Evolutionary conservation across 2,329 filamentous ascomycete species (phyloP).

Genomic region (Myriosclerotinia duriaeana): DNA sequence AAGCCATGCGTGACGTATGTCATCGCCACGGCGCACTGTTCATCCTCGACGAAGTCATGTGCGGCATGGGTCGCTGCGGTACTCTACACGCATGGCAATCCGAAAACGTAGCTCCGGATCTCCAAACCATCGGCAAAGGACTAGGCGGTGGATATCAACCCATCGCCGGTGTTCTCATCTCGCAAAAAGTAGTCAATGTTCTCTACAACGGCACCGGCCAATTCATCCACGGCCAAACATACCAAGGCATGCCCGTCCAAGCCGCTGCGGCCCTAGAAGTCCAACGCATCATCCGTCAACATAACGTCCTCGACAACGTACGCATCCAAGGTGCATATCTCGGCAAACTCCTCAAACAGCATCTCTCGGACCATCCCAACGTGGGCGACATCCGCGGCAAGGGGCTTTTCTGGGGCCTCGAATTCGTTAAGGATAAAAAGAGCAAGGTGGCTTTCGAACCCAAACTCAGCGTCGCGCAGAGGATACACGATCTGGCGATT

Average conservation of each 20-base stretch:
- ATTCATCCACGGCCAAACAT: slow-evolving; percentile 48
- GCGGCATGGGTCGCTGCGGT: slow-evolving; percentile 54
- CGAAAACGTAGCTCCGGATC: slow-evolving; percentile 57
- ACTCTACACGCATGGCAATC: slow-evolving; percentile 57
- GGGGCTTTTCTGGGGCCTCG: slow-evolving; percentile 58
- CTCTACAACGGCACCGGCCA: slow-evolving; percentile 35
- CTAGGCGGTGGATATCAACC: slow-evolving; percentile 63
- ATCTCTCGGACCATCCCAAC: slow-evolving; percentile 47
- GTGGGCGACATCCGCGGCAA: slow-evolving; percentile 62
- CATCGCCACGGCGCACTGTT: slow-evolving; percentile 69
- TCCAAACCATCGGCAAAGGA: slow-evolving; percentile 66
- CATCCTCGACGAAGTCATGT: slow-evolving; percentile 76
- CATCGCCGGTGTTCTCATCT: slow-evolving; percentile 59
- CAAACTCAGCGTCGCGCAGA: slow-evolving; percentile 46
- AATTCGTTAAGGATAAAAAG: slow-evolving; percentile 53
- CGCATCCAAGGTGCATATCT: slow-evolving; percentile 52
- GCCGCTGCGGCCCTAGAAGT: slow-evolving; percentile 64
- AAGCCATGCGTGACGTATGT: slow-evolving; percentile 66
- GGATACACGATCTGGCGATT: slow-evolving; percentile 49
- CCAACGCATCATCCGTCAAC: slow-evolving; percentile 56
- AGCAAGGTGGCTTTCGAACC: slow-evolving; percentile 51
- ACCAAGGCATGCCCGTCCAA: slow-evolving; percentile 59
- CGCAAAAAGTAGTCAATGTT: slow-evolving; percentile 50
- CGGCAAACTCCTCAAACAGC: slow-evolving; percentile 45
- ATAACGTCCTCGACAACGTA: slow-evolving; percentile 60